Evolutionary conservation across 2,329 filamentous ascomycete species (phyloP).

Genomic region (Ophidiomyces ophidiicola): DNA sequence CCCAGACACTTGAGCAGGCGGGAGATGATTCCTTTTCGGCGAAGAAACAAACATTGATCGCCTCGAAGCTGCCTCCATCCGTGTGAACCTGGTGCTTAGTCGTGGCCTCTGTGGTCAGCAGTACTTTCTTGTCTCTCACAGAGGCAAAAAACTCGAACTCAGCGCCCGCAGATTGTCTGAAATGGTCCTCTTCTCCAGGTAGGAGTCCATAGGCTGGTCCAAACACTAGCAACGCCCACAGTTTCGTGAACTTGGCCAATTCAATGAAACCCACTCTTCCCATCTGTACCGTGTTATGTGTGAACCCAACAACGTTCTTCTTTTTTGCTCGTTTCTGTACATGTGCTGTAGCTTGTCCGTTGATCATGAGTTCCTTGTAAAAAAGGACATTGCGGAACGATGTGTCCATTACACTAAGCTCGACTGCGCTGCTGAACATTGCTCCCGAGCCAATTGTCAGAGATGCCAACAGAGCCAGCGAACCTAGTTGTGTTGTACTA

Average conservation of each 20-base stretch:
- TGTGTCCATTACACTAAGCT: slow-evolving; percentile 12
- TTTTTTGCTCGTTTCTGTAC: slow-evolving; percentile 11
- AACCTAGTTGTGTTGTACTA: slow-evolving; percentile 10
- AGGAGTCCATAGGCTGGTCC: slow-evolving; percentile 9
- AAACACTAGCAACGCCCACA: slow-evolving; percentile 10
- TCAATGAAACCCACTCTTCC: slow-evolving; percentile 8
- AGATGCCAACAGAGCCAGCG: slow-evolving; percentile 10
- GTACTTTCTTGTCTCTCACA: slow-evolving; percentile 8
- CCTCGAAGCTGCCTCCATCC: slow-evolving; percentile 7
- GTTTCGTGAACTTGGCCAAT: slow-evolving; percentile 8
- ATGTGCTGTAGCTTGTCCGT: slow-evolving; percentile 10
- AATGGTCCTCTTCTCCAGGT: slow-evolving; percentile 9
- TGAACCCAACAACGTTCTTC: slow-evolving; percentile 11
- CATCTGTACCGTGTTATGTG: slow-evolving; percentile 10
- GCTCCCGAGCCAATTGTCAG: slow-evolving; percentile 11
- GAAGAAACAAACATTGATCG: slow-evolving; percentile 9
- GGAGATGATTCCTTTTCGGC: neutral
- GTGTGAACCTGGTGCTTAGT: slow-evolving; percentile 4
- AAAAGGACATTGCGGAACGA: slow-evolving; percentile 11
- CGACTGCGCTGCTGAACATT: slow-evolving; percentile 12
- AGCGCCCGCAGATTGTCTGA: slow-evolving; percentile 8
- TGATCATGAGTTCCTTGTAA: slow-evolving; percentile 11
- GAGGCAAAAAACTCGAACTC: slow-evolving; percentile 6
- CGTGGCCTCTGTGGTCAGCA: slow-evolving; percentile 8
- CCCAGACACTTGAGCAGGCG: neutral